Evolutionary conservation across 495 filamentous ascomycete genomes (phyloP).

Genomic region (Rhizodiscina lignyota): DNA sequence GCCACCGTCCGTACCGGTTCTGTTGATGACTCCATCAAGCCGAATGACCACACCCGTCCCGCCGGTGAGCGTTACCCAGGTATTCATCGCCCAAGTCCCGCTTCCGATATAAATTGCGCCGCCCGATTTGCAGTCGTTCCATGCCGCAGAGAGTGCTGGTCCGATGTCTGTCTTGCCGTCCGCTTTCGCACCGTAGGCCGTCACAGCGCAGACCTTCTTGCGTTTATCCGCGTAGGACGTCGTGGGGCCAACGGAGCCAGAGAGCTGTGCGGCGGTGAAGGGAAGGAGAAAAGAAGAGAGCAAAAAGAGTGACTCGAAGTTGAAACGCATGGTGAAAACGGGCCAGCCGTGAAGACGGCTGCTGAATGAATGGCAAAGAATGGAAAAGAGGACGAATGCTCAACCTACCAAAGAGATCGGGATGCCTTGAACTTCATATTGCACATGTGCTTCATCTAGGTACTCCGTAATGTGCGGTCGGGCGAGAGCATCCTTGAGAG

Average conservation of each 20-base stretch:
- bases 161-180: constrained; percentile 16
- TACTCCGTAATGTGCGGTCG: too few species aligned
- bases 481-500: too few species aligned
- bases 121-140: constrained; percentile 18
- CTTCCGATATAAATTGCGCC: constrained; percentile 18
- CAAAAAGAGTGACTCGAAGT: too few species aligned
- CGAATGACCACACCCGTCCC: constrained; percentile 20
- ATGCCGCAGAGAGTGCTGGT: constrained; percentile 16
- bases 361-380: too few species aligned
- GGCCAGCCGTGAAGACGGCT: too few species aligned
- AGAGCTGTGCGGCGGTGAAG: constrained; percentile 4
- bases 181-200: constrained; percentile 12
- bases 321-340: too few species aligned
- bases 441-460: too few species aligned
- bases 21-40: constrained; percentile 20
- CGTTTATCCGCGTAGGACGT: constrained; percentile 11
- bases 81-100: constrained; percentile 19
- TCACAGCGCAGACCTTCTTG: constrained; percentile 12
- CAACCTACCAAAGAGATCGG: too few species aligned
- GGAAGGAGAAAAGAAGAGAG: too few species aligned
- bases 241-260: constrained; percentile 8
- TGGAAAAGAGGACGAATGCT: too few species aligned
- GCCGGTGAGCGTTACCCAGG: constrained; percentile 19
- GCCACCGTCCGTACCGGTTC: constrained; percentile 21
- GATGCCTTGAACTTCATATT: too few species aligned